phyloP scores from a whole-genome alignment of 2,329 filamentous ascomycete genomes.

The Talaromyces sp. region DNA sequence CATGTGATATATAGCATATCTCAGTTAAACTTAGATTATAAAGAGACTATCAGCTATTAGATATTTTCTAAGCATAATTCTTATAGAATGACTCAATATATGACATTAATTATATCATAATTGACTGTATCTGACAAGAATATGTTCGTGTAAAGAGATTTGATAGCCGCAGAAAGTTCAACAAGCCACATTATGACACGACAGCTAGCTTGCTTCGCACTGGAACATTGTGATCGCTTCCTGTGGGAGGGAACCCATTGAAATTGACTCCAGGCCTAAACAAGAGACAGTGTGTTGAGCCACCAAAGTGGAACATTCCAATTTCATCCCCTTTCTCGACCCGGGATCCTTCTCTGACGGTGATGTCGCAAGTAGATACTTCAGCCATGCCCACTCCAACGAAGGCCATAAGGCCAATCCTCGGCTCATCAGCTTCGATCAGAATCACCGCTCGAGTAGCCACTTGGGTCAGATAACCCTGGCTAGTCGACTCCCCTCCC shows the following conservation, averaged over 20 bases:
- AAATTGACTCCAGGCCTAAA: background rate
- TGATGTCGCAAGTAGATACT: constrained; percentile 70
- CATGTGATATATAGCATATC: too few relatives aligned
- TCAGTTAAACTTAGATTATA: too few relatives aligned
- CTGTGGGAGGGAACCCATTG: background rate
- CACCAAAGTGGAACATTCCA: constrained; percentile 81
- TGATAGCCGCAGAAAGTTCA: too few relatives aligned
- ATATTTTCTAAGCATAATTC: too few relatives aligned
- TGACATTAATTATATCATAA: too few relatives aligned
- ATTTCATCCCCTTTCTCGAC: constrained; percentile 68
- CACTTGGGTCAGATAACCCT: constrained; percentile 65
- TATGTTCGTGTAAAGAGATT: too few relatives aligned
- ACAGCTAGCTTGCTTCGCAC: background rate
- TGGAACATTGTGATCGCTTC: background rate
- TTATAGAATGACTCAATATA: too few relatives aligned
- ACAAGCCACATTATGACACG: background rate
- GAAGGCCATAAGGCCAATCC: constrained; percentile 67
- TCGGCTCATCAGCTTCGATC: constrained; percentile 63
- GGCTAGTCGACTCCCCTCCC: constrained; percentile 40
- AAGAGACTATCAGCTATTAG: too few relatives aligned
- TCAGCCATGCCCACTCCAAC: constrained; percentile 74
- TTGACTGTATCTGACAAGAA: too few relatives aligned
- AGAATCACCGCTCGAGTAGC: constrained; percentile 68
- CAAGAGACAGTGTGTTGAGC: constrained; percentile 42
- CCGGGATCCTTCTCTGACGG: constrained; percentile 62